These are phyloP conservation scores for Yamadazyma endophytica DNA, from an alignment of 805 yeast species.

Conservation along the genomic window DNA sequence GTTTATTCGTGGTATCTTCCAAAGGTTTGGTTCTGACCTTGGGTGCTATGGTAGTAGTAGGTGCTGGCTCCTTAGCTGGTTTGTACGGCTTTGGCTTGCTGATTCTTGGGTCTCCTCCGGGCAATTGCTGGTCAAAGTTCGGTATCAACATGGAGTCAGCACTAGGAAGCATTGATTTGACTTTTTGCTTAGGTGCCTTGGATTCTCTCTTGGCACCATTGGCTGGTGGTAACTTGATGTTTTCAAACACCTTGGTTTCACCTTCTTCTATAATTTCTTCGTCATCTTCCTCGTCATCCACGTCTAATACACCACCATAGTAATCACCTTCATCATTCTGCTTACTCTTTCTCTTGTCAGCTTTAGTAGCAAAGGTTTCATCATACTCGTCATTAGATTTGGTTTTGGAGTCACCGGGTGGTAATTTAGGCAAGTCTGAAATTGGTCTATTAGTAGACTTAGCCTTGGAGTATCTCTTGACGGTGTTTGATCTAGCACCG, in stretches of 20 bases:
- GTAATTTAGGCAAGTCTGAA: conserved; percentile 26
- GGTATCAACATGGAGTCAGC: conserved; percentile 36
- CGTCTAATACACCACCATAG: conserved; percentile 13
- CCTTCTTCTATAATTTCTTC: conserved; percentile 25
- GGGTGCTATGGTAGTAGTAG: conserved; percentile 10
- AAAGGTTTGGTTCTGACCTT: conserved; percentile 23
- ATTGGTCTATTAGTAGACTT: conserved; percentile 19
- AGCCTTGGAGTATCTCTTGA: conserved; percentile 26
- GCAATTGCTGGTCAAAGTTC: conserved; percentile 9
- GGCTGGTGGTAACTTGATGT: conserved; percentile 45
- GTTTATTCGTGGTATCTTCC: conserved; percentile 30
- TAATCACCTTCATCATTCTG: conserved; percentile 11
- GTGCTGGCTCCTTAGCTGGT: conserved; percentile 2
- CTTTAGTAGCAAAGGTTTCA: conserved; percentile 41
- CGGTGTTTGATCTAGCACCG: conserved; percentile 14
- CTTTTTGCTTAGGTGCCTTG: conserved; percentile 8
- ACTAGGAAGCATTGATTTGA: conserved; percentile 28
- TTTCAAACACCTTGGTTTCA: conserved; percentile 33
- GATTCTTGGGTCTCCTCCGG: conserved; percentile 15
- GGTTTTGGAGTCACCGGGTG: conserved; percentile 8
- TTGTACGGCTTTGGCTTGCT: conserved; percentile 15
- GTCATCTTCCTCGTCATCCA: conserved; percentile 14
- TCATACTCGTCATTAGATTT: conserved; percentile 12
- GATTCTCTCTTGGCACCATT: conserved; percentile 4
- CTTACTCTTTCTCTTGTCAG: conserved; percentile 17